A percentile compares a stretch with the other conserved stretches of the same genome.
These are phyloP conservation scores for Alternaria gansuensis DNA, from an alignment of 2,329 filamentous ascomycete species.

Conservation along the genomic window DNA sequence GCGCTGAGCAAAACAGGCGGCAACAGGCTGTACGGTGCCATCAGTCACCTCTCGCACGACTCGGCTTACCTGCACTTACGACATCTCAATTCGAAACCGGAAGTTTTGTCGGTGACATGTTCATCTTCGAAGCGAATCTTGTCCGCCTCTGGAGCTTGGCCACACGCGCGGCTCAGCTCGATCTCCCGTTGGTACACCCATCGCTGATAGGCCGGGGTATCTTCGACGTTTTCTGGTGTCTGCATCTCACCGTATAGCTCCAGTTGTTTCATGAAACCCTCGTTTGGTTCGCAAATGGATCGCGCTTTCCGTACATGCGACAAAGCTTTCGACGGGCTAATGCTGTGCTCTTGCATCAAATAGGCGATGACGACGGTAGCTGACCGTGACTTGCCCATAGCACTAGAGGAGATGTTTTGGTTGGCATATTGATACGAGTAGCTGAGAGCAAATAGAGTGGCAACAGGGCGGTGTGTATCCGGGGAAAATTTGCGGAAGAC, in stretches of 20 bases:
- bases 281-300: conserved; percentile 85
- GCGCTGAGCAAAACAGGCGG: conserved; percentile 30
- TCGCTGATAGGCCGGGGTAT: conserved; percentile 80
- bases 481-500: conserved; percentile 26
- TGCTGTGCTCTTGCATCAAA: conserved; percentile 69
- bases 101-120: conserved; percentile 54
- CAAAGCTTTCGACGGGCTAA: conserved; percentile 71
- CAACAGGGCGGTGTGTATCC: conserved; percentile 49
- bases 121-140: conserved; percentile 85
- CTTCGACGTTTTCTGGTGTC: conserved; percentile 73
- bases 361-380: conserved; percentile 86
- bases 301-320: conserved; percentile 73
- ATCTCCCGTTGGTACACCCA: conserved; percentile 74
- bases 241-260: conserved; percentile 88
- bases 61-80: conserved; percentile 81
- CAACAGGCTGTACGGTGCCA: conserved; percentile 19
- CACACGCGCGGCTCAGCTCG: conserved; percentile 73
- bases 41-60: conserved; percentile 11
- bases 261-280: conserved; percentile 89
- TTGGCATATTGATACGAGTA: conserved; percentile 49
- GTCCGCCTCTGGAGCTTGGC: conserved; percentile 77
- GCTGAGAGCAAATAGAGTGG: conserved; percentile 40
- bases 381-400: conserved; percentile 95
- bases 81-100: conserved; percentile 75
- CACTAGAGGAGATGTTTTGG: conserved; percentile 64